Evolutionary conservation across 805 yeast species (phyloP), one percentile per base, ranked within the genome.

Genomic region (Candida nanaspora): DNA sequence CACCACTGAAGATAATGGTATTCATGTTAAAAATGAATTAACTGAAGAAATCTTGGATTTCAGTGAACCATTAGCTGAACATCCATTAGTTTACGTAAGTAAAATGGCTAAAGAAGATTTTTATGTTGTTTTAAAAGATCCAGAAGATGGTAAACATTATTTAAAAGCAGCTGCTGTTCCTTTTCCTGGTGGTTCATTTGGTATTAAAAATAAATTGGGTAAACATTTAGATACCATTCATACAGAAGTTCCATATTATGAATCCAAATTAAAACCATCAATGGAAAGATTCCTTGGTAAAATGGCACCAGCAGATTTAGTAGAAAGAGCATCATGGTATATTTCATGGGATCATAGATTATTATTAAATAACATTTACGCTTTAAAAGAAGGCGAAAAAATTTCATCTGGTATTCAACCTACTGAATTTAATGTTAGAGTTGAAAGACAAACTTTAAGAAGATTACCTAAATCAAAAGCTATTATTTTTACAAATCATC

Each of bases 21-120:
- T 69, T 19, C 72, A 77, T 37, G 68, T 78, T 30, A 68, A 66
- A 42, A 82, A 81, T 55, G 80, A 78, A 46, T 58, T 82, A 35
- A 80, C 87, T 8, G 70, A 72, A 34, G 87, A 82, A 56, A 47
- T 66, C 20, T 61, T 82, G 51, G 86, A 80, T 54, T 73, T 81
- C 68, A 61, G 77, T 2, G 47, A 53, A 25, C 86, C 86, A 4
- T 63, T 78, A 49, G 73, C 75, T 46, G 78, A 78, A 13, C 82
- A 79, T 52, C 86, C 88, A 10, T 63, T 82, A 48, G 57, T 74
- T 19, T 75, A 74, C 45, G 78, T 77, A 20, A 71, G 83, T 25
- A 79, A 79, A 49, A 69, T 82, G 71, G 86, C 87, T 33, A 82
- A 82, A 55, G 89, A 82, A 53, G 89, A 82, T 57, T 82, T 82